A percentile compares a stretch with the other conserved stretches of the same genome.
phyloP scores from a whole-genome alignment of 305 asterid genomes.

The Nicotiana rustica region DNA sequence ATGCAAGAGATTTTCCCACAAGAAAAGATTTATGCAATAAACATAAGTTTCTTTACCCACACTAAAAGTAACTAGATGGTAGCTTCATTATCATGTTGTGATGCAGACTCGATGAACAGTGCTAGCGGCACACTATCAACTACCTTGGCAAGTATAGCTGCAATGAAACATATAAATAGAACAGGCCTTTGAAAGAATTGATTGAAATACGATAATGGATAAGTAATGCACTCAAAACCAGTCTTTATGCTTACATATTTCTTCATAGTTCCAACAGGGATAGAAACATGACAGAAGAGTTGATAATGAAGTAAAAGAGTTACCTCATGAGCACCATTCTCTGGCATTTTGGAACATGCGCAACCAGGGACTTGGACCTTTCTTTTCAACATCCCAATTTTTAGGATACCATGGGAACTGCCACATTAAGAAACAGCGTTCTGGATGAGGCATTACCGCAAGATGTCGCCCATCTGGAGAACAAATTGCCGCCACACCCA shows the following conservation, averaged over 20 bases:
- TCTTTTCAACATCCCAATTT: slow-evolving; percentile 77
- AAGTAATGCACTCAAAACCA: neutral
- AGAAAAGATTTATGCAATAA: neutral
- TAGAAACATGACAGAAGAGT: neutral
- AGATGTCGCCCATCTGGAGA: slow-evolving; percentile 96
- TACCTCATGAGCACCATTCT: slow-evolving; percentile 90
- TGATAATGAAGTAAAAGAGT: neutral
- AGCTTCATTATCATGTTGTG: slow-evolving; percentile 75
- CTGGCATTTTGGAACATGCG: slow-evolving; percentile 96
- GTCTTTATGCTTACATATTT: too few species aligned
- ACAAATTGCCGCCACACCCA: slow-evolving; percentile 91
- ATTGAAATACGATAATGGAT: neutral
- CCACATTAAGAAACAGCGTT: slow-evolving; percentile 95
- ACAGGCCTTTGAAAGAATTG: neutral
- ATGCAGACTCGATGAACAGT: slow-evolving; percentile 89
- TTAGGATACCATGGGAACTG: slow-evolving; percentile 94
- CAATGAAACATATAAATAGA: slow-evolving; percentile 38
- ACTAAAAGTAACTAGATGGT: too few species aligned
- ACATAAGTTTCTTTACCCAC: neutral
- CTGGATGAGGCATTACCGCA: slow-evolving; percentile 97
- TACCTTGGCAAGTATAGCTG: slow-evolving; percentile 74
- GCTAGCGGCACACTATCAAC: slow-evolving; percentile 72
- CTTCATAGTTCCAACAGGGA: neutral
- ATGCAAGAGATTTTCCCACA: slow-evolving; percentile 27
- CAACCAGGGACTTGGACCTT: slow-evolving; percentile 92